Evolutionary conservation across 2,329 filamentous ascomycete genomes (phyloP).

Genomic region (Calonectria naviculata): DNA sequence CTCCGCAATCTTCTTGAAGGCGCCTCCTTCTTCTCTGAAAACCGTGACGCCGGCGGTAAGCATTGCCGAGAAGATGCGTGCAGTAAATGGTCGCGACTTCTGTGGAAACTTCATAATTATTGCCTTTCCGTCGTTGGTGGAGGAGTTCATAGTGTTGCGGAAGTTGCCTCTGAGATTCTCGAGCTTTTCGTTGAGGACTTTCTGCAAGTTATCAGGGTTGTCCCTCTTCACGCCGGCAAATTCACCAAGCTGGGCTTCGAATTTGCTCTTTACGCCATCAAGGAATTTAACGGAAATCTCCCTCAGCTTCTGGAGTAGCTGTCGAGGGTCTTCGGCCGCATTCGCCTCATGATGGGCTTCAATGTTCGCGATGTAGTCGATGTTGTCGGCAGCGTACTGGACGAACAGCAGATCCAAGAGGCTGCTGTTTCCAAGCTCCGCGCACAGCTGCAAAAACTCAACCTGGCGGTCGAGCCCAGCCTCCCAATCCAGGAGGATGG

Average conservation of each 20-base stretch:
- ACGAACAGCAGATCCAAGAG: not conserved
- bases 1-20: not conserved
- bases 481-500: not conserved
- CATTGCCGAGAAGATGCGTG: not conserved
- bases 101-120: not conserved
- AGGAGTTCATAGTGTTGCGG: not conserved
- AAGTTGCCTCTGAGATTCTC: not conserved
- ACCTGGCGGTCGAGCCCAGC: not conserved
- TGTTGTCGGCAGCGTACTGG: not conserved
- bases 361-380: slow-evolving; percentile 1
- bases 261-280: not conserved
- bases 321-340: not conserved
- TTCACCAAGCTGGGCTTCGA: not conserved
- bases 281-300: not conserved
- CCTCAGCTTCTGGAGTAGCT: not conserved
- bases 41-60: not conserved
- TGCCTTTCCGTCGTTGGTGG: not conserved
- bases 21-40: not conserved
- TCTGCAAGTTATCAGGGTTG: not conserved
- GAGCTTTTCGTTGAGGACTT: not conserved
- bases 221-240: not conserved
- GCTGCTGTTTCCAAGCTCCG: not conserved
- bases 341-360: not conserved
- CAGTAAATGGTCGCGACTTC: not conserved
- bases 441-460: not conserved